Conservation (phyloP, 306 rosid species). For the Cicer arietinum region DNA sequence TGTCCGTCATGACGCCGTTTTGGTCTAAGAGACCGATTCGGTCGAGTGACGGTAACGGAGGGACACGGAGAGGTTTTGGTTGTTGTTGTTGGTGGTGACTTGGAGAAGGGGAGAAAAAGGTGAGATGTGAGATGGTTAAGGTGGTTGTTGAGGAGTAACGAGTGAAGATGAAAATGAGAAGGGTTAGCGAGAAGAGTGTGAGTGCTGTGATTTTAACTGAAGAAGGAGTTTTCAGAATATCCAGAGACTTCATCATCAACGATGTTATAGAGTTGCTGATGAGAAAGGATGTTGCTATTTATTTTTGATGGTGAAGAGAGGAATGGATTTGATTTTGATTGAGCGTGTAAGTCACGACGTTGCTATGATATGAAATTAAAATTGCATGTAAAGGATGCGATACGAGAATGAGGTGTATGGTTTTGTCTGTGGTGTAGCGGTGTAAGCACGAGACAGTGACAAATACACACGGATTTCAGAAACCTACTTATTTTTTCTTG, state of each 20-base stretch:
- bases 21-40: conserved; percentile 72
- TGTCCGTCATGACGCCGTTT: conserved; percentile 78
- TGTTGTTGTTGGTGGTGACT: background rate
- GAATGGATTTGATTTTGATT: no score
- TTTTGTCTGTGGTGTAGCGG: no score
- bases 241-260: conserved; percentile 15
- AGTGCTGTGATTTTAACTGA: conserved; percentile 58
- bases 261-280: no score
- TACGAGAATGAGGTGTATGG: no score
- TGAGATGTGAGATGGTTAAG: conserved; percentile 15
- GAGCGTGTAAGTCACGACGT: no score
- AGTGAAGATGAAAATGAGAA: conserved; percentile 55
- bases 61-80: conserved; percentile 3
- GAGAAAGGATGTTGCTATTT: background rate
- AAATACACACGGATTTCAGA: no score
- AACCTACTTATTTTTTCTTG: no score
- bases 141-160: conserved; percentile 29
- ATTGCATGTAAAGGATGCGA: no score
- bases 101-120: conserved; percentile 37
- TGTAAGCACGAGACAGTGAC: no score
- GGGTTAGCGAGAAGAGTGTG: conserved; percentile 56
- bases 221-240: conserved; percentile 55
- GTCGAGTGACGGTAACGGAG: conserved; percentile 61
- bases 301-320: no score
- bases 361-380: no score